Evolutionary conservation across 2,329 filamentous ascomycete genomes (phyloP).

Genomic region (Orbilia oligospora): DNA sequence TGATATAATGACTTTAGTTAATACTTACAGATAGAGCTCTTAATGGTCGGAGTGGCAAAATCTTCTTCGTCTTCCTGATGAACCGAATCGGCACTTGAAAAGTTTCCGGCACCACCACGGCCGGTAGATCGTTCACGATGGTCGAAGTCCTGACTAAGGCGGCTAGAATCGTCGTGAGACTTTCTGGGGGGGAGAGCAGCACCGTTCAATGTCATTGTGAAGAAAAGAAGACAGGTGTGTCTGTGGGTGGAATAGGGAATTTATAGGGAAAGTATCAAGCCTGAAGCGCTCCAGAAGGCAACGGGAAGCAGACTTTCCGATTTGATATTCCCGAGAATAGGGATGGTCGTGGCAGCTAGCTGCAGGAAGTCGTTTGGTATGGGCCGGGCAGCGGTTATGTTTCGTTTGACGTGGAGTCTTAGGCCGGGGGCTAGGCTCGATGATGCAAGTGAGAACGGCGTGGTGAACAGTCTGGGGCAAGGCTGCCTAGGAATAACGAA

Average conservation of each 20-base stretch:
- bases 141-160: constrained; percentile 48
- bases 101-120: constrained; percentile 69
- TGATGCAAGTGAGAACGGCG: constrained; percentile 57
- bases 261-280: constrained; percentile 40
- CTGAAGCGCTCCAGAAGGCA: constrained; percentile 7
- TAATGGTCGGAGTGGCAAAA: constrained; percentile 85
- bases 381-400: constrained; percentile 41
- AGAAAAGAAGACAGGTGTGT: constrained; percentile 38
- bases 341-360: constrained; percentile 42
- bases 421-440: constrained; percentile 2
- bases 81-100: constrained; percentile 67
- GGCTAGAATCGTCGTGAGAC: constrained; percentile 49
- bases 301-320: constrained; percentile 31
- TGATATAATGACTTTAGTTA: constrained; percentile 4
- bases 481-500: constrained; percentile 38
- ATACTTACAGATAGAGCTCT: constrained; percentile 77
- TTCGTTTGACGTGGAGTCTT: constrained; percentile 31
- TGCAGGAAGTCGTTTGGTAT: constrained; percentile 28
- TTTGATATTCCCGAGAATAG: constrained; percentile 37
- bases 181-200: constrained; percentile 47
- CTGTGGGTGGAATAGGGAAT: constrained; percentile 33
- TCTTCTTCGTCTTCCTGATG: constrained; percentile 70
- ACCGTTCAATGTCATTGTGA: constrained; percentile 59
- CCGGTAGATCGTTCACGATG: constrained; percentile 61
- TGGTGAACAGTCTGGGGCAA: constrained; percentile 38